Conservation (phyloP, 345 rosid genomes). For the Ceriops tagal region DNA sequence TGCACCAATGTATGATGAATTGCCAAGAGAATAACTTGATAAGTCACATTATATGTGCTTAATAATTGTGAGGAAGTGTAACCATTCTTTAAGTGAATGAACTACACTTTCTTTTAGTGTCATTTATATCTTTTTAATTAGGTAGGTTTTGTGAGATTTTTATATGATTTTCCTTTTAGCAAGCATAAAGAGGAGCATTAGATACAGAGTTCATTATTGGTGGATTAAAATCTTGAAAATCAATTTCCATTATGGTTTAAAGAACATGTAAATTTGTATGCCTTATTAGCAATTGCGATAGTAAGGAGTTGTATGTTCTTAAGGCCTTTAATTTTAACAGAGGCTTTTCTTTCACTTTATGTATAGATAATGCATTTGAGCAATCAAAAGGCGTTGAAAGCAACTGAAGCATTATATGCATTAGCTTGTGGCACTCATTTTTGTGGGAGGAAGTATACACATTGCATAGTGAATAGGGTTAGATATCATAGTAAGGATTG, state of each 20-base stretch:
- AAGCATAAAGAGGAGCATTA: neutral
- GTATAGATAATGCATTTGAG: neutral
- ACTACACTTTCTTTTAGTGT: neutral
- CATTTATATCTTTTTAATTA: too few relatives aligned
- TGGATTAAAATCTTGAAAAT: neutral
- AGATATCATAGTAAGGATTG: neutral
- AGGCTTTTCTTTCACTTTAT: neutral
- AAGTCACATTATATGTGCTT: neutral
- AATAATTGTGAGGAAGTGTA: neutral
- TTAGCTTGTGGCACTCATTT: neutral
- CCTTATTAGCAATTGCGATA: too few relatives aligned
- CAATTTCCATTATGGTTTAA: neutral
- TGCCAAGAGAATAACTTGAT: neutral
- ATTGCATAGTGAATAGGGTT: conserved; percentile 4
- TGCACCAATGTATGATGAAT: neutral
- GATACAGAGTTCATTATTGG: too few relatives aligned
- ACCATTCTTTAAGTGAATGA: neutral
- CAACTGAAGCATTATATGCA: neutral
- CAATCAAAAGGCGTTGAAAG: neutral
- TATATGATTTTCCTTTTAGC: neutral
- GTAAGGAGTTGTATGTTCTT: neutral
- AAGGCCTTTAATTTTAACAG: neutral
- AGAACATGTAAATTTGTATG: neutral
- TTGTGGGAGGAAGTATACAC: neutral
- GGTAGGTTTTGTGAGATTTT: too few relatives aligned